Conservation (phyloP, 345 rosid genomes). For the Heritiera littoralis region DNA sequence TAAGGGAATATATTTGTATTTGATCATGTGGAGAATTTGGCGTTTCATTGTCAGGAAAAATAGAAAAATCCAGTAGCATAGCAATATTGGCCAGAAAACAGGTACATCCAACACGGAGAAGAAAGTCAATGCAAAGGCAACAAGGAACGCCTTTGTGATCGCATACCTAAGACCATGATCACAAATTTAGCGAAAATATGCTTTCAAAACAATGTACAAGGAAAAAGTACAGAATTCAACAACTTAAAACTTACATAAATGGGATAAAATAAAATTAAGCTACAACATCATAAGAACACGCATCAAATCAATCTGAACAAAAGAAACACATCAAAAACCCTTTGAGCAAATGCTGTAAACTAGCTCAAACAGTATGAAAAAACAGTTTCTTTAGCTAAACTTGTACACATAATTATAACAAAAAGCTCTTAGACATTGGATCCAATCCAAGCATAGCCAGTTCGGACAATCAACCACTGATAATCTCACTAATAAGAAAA, state of each 20-base stretch:
- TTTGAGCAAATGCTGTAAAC: background rate
- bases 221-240: background rate
- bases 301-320: background rate
- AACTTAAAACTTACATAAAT: background rate
- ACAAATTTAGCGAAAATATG: background rate
- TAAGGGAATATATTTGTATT: constrained; percentile 65
- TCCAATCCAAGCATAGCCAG: background rate
- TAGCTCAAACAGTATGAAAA: background rate
- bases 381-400: background rate
- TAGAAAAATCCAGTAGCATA: constrained; percentile 74
- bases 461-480: background rate
- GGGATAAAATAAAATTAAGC: background rate
- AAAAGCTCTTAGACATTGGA: background rate
- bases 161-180: constrained; percentile 51
- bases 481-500: background rate
- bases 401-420: background rate
- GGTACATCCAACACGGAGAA: constrained; percentile 78
- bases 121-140: constrained; percentile 76
- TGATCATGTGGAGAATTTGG: constrained; percentile 64
- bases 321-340: background rate
- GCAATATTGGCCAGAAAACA: constrained; percentile 83
- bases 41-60: constrained; percentile 75
- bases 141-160: constrained; percentile 69
- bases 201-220: background rate
- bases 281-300: background rate